Base-by-base conservation (phyloP, 768 basidiomycete species). In the Suillus subalutaceus region DNA sequence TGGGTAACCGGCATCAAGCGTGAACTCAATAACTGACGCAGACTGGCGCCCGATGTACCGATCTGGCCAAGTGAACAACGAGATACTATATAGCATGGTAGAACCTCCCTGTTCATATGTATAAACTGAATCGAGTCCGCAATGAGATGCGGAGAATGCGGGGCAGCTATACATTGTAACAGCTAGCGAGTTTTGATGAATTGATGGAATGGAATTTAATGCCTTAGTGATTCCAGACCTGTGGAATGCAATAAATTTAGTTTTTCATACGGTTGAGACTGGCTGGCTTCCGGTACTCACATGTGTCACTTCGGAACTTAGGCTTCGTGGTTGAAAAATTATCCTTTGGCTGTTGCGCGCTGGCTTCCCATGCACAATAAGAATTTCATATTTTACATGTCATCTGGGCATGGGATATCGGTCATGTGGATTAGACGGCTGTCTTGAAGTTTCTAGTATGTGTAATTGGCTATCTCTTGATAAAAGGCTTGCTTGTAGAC, bases 101-200 rank as follows among this genome's bases (percentile, higher is more conserved):
- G 52, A 18, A 32, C 13, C 50, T 32, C 16, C 16, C 16, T 48
- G 16, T 18, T 12, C 18, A 35, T 55, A 32, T 20, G 30, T 55
- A 55, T 32, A 2, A 55, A 32, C 30, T 30, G 30, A 30, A 53
- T 53, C 16, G 7, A 53, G 16, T 53, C 30, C 8, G 32, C 32
- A 56, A 56, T 56, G 55, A 56, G 32, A 37, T 35, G 55, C 55
- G 55, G 55, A 35, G 55, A 56, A 35, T 56, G 55, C 35, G 55
- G 55, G 55, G 55, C 20, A 35, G 55, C 32, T 4, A 23, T 3
- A 50, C 48, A 50, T n/a, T 50, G 23, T 50, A 30, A 55, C 30
- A 30, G 53, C 55, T 35, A 12, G 55, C 18, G 55, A 35, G 10
- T 20, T 13, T 56, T 56, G 55, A 56, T 56, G 55, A 6, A 56